phyloP scores from a whole-genome alignment of 129 eudicot genomes.

The Centrapalus pauciflorus region DNA sequence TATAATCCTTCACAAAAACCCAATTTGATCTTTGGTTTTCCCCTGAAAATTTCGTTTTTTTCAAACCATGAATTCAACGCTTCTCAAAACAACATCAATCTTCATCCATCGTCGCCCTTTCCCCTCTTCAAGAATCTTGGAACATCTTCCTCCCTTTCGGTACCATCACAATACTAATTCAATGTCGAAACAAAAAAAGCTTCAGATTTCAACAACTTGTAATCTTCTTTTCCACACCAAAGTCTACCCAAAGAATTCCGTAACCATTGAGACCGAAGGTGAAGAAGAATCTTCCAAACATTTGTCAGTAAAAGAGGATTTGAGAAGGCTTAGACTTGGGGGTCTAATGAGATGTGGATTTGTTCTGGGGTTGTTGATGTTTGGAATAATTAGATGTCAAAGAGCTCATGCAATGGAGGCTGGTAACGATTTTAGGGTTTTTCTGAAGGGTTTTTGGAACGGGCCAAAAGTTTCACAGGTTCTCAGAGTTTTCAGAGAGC shows the following conservation, averaged over 20 bases:
- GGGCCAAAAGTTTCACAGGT: conserved; percentile 48
- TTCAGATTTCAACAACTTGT: conserved; percentile 7
- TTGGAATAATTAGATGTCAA: conserved; percentile 43
- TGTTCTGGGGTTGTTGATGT: conserved; percentile 37
- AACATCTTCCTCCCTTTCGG: neutral
- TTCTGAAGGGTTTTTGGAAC: conserved; percentile 39
- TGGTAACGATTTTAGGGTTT: conserved; percentile 30
- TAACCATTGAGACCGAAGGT: neutral
- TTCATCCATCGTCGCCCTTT: conserved; percentile 18
- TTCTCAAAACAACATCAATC: conserved; percentile 24
- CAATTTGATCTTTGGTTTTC: neutral
- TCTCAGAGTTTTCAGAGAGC: conserved; percentile 48
- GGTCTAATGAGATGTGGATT: conserved; percentile 37
- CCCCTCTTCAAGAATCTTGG: neutral
- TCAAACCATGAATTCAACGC: conserved; percentile 25
- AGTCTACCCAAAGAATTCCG: conserved; percentile 13
- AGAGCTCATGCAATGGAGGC: conserved; percentile 42
- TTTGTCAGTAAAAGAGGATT: neutral
- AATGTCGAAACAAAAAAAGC: neutral
- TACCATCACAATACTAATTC: neutral
- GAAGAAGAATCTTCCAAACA: conserved; percentile 2
- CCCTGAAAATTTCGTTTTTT: neutral
- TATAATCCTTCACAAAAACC: neutral
- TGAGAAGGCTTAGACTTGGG: conserved; percentile 22
- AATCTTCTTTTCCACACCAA: neutral